phyloP scores from a whole-genome alignment of 1,139 yeast genomes.

The Suhomyces maxii region DNA sequence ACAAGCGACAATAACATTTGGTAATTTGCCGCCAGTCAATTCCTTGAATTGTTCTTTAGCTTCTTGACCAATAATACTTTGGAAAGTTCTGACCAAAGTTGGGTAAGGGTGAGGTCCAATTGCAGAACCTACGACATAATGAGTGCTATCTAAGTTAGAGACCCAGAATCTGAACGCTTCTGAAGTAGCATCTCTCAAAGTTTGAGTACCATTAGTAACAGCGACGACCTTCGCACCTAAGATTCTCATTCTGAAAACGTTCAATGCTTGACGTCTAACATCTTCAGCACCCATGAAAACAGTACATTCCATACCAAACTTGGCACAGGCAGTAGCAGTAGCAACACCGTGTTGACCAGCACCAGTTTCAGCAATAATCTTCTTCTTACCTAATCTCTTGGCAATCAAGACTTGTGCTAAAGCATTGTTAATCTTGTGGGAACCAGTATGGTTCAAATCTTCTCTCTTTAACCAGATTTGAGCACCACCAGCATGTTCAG shows the following conservation, averaged over 20 bases:
- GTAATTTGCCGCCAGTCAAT: constrained; percentile 76
- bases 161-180: constrained; percentile 98
- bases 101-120: constrained; percentile 99
- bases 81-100: constrained; percentile 96
- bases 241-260: constrained; percentile 95
- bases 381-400: constrained; percentile 83
- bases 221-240: constrained; percentile 94
- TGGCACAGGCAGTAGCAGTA: constrained; percentile 98
- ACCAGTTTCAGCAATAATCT: constrained; percentile 97
- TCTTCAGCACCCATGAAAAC: constrained; percentile 99
- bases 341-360: constrained; percentile 99
- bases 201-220: constrained; percentile 91
- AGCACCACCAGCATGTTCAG: constrained; percentile 94
- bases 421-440: constrained; percentile 96
- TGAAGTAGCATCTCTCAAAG: constrained; percentile 95
- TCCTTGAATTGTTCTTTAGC: constrained; percentile 86
- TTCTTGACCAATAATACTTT: constrained; percentile 93
- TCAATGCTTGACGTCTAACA: constrained; percentile 95
- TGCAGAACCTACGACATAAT: constrained; percentile 96
- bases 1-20: constrained; percentile 95
- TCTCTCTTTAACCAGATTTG: constrained; percentile 98
- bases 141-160: constrained; percentile 78
- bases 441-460: constrained; percentile 96
- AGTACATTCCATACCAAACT: constrained; percentile 93
- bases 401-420: constrained; percentile 93